Conservation (phyloP, 1,284 basidiomycete genomes). For the Rhodotorula sp. region DNA sequence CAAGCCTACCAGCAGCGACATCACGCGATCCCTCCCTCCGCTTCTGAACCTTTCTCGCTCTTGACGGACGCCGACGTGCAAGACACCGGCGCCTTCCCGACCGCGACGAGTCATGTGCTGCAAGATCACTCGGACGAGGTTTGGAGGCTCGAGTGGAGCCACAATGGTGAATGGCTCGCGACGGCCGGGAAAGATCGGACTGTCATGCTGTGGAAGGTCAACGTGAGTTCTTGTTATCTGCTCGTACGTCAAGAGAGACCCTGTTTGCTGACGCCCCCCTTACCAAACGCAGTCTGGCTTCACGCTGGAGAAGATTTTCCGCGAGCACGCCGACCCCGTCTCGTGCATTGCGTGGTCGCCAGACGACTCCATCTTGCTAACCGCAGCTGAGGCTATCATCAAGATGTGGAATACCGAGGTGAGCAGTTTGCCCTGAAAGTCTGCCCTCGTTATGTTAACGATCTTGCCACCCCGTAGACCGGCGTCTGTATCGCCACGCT, state of each 20-base stretch:
- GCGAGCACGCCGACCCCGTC: conserved; percentile 73
- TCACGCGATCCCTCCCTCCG: conserved; percentile 61
- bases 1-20: conserved; percentile 70
- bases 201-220: conserved; percentile 84
- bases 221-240: conserved; percentile 56
- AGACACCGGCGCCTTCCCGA: conserved; percentile 68
- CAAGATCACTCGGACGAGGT: conserved; percentile 88
- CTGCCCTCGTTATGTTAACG: not conserved
- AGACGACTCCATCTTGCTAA: conserved; percentile 76
- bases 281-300: conserved; percentile 57
- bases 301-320: conserved; percentile 60
- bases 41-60: conserved; percentile 73
- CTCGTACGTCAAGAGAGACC: rapidly evolving
- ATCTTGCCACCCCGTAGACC: conserved; percentile 55
- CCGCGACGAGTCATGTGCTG: conserved; percentile 75
- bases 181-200: conserved; percentile 81
- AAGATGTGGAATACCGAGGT: conserved; percentile 86
- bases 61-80: conserved; percentile 76
- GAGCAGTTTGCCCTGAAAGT: conserved; percentile 36
- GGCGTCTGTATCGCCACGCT: conserved; percentile 65
- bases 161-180: conserved; percentile 78
- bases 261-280: conserved; percentile 34
- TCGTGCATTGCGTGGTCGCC: conserved; percentile 84
- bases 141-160: conserved; percentile 94
- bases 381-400: conserved; percentile 72